Base-by-base conservation (phyloP, 331 rosid species). In the Saraca asoca region DNA sequence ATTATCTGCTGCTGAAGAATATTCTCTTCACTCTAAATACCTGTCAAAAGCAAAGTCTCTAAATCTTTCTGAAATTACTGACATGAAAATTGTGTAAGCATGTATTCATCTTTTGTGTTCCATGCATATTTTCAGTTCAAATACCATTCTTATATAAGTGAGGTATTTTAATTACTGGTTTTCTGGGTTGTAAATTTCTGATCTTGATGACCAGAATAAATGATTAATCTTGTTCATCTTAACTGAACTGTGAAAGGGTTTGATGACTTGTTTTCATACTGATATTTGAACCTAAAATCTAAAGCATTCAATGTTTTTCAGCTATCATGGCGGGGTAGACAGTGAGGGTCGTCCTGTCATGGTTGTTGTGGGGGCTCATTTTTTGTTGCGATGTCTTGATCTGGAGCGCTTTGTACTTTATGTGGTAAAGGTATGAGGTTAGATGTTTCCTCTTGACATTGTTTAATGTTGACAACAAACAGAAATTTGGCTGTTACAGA, bases 301-400 rank as follows among this genome's bases (percentile, higher is more conserved):
- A 34, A 62, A 5, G 29, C 51, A 29, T 53, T 38, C 57, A 14
- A 7, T 44, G 50, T 52, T 56, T 76, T 76, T 78, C 87, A 93
- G 98, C 50, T 93, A 90, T 69, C 98, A 95, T 15, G 97, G 97
- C 58, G 98, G 98, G 58, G 97, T 93, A 57, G 98, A 93, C 61
- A 83, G 95, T 35, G 98, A 93, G 61, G 98, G 98, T 71, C 90
- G 78, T 69, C 96, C 98, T 7, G 89, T 93, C 49, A 88, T 93
- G 90, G 98, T 90, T 71, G 88, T 93, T 74, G 97, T 90, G 51
- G 98, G 98, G 66, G 98, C 98, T 50, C 98, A 93, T 78, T 87
- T 93, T 80, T 87, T 93, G 65, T 84, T 90, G 58, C 85, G 96
- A 41, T 93, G 98, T 78, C 98, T 90, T 72, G 96, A 93, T 81